phyloP scores from a whole-genome alignment of 139 green algal genomes.

The Astrephomene gubernaculifera region DNA sequence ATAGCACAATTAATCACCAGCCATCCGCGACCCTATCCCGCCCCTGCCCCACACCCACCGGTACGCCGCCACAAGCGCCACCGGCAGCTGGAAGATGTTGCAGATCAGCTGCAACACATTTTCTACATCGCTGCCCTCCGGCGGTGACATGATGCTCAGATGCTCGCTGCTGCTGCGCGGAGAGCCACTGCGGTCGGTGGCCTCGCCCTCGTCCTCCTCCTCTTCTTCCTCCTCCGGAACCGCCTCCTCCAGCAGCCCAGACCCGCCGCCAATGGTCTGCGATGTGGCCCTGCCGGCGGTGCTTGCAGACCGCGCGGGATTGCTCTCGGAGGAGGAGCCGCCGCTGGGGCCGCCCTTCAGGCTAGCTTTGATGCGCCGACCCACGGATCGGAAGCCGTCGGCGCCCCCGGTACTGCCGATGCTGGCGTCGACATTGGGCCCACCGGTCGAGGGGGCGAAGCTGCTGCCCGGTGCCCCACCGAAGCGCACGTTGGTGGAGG shows the following conservation, averaged over 20 bases:
- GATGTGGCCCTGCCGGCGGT: background rate
- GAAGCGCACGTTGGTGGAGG: no score
- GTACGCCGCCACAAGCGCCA: constrained; percentile 46
- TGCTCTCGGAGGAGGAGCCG: background rate
- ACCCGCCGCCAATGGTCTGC: background rate
- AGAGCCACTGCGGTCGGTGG: background rate
- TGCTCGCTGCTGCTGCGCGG: constrained; percentile 27
- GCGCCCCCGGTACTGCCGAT: background rate
- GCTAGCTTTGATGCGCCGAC: background rate
- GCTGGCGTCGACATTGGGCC: background rate
- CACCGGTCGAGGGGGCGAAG: background rate
- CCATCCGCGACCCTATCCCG: background rate
- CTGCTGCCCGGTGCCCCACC: background rate
- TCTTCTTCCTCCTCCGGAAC: constrained; percentile 13
- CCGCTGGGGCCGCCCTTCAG: background rate
- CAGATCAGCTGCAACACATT: constrained; percentile 46
- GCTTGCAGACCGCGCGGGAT: no score
- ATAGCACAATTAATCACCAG: background rate
- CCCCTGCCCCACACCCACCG: background rate
- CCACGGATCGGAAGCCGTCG: background rate
- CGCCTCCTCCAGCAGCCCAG: background rate
- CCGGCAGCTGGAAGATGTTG: constrained; percentile 48
- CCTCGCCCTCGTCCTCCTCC: background rate
- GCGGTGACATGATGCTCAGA: constrained; percentile 36
- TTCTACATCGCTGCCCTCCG: constrained; percentile 40